Evolutionary conservation across 2,329 filamentous ascomycete genomes (phyloP).

Genomic region (Coniochaeta prunicola): DNA sequence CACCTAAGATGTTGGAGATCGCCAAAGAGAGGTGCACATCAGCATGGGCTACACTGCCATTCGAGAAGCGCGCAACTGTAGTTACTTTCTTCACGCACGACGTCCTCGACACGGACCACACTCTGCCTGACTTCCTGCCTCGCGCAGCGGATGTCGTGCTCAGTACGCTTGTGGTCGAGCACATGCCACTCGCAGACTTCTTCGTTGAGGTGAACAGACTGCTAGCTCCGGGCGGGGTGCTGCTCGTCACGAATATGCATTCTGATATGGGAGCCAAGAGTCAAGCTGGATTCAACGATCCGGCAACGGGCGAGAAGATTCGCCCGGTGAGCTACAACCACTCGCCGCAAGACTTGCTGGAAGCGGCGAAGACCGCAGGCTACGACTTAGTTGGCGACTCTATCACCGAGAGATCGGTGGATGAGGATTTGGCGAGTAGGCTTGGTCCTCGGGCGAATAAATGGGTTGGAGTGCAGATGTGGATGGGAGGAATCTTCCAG

Average conservation of each 20-base stretch:
- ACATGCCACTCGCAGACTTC: constrained; percentile 43
- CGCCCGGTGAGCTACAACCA: constrained; percentile 52
- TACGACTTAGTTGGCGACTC: constrained; percentile 22
- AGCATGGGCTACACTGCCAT: not conserved
- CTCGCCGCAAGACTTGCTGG: constrained; percentile 39
- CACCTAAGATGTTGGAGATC: constrained; percentile 47
- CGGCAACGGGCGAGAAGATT: constrained; percentile 45
- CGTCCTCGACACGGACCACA: constrained; percentile 13
- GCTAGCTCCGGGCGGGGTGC: constrained; percentile 37
- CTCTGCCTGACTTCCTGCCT: not conserved
- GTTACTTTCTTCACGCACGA: constrained; percentile 27
- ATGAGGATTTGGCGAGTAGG: constrained; percentile 44
- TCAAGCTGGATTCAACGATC: constrained; percentile 56
- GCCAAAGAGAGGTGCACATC: constrained; percentile 25
- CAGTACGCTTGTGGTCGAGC: constrained; percentile 58
- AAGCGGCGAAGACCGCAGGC: constrained; percentile 35
- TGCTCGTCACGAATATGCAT: constrained; percentile 64
- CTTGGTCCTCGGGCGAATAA: constrained; percentile 56
- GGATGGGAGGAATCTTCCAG: constrained; percentile 43
- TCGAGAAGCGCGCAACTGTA: constrained; percentile 18
- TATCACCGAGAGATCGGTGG: constrained; percentile 4
- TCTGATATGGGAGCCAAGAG: constrained; percentile 51
- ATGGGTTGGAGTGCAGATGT: constrained; percentile 52
- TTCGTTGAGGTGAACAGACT: constrained; percentile 39
- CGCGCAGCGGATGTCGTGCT: constrained; percentile 44